phyloP scores from a whole-genome alignment of 2,329 filamentous ascomycete genomes.

The Ophiosphaerella korrae region DNA sequence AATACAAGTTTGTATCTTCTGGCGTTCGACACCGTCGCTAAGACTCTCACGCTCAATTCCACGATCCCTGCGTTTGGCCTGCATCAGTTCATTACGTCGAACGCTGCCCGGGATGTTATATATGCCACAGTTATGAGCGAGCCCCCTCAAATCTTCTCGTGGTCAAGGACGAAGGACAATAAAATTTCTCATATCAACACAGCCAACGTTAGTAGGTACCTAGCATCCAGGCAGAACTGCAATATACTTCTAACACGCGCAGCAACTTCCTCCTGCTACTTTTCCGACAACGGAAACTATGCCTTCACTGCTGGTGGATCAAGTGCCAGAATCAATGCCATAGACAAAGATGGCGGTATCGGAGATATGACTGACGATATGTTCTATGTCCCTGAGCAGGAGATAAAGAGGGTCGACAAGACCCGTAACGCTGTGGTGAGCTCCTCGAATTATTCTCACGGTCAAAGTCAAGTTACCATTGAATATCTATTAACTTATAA shows the following conservation, averaged over 20 bases:
- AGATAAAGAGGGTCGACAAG: conserved; percentile 1
- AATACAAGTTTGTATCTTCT: conserved; percentile 5
- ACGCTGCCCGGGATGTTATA: conserved; percentile 5
- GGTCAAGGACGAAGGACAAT: conserved; percentile 2
- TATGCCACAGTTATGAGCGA: conserved; percentile 6
- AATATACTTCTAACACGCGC: not conserved
- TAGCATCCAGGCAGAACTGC: not conserved
- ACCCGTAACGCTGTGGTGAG: conserved; percentile 3
- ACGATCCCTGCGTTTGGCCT: conserved; percentile 3
- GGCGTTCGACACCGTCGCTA: conserved; percentile 6
- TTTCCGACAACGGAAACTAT: conserved; percentile 2
- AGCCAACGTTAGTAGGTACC: conserved; percentile 1
- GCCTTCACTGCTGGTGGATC: conserved; percentile 5
- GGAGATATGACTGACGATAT: not conserved
- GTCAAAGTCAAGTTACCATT: not conserved
- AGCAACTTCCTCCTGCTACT: conserved; percentile 4
- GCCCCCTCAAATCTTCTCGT: conserved; percentile 4
- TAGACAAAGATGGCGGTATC: conserved; percentile 4
- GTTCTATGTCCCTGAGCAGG: conserved; percentile 3
- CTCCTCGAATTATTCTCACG: not conserved
- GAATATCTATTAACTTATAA: not conserved
- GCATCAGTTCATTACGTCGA: conserved; percentile 1
- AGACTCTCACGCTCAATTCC: conserved; percentile 3
- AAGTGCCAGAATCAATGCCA: conserved; percentile 1
- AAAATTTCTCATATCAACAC: conserved; percentile 4